These are phyloP conservation scores for Colletotrichum cereale DNA, from an alignment of 2,329 filamentous ascomycete species.

Conservation along the genomic window DNA sequence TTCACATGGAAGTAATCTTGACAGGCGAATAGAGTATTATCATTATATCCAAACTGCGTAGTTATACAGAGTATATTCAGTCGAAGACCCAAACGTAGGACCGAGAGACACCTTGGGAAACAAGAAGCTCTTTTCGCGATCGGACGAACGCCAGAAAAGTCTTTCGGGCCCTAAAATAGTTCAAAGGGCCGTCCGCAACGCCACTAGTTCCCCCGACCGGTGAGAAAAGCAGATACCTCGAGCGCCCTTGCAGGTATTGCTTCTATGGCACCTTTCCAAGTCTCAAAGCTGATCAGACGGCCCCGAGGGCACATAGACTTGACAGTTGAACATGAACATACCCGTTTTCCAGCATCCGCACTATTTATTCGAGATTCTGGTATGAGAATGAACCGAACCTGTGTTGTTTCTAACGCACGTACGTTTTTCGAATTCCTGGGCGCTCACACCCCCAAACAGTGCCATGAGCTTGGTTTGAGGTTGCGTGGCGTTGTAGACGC, in stretches of 20 bases:
- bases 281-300: conserved; percentile 2
- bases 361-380: background rate
- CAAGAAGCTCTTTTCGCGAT: background rate
- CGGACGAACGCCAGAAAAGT: background rate
- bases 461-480: background rate
- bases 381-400: no score
- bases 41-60: background rate
- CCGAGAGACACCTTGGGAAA: background rate
- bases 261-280: conserved; percentile 6
- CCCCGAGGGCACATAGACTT: no score
- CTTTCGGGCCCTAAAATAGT: background rate
- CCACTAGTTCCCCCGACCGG: background rate
- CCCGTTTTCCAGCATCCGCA: conserved; percentile 2
- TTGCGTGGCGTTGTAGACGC: background rate
- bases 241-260: background rate
- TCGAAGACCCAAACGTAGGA: background rate
- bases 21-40: no score
- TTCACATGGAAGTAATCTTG: no score
- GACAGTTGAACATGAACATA: no score
- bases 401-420: no score
- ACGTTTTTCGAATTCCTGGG: background rate
- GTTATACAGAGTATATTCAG: background rate
- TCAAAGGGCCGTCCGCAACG: conserved; percentile 3
- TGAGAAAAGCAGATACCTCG: conserved; percentile 8
- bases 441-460: background rate